These are phyloP conservation scores for Laburnicola sp. DNA, from an alignment of 2,329 filamentous ascomycete genomes.

Conservation along the genomic window DNA sequence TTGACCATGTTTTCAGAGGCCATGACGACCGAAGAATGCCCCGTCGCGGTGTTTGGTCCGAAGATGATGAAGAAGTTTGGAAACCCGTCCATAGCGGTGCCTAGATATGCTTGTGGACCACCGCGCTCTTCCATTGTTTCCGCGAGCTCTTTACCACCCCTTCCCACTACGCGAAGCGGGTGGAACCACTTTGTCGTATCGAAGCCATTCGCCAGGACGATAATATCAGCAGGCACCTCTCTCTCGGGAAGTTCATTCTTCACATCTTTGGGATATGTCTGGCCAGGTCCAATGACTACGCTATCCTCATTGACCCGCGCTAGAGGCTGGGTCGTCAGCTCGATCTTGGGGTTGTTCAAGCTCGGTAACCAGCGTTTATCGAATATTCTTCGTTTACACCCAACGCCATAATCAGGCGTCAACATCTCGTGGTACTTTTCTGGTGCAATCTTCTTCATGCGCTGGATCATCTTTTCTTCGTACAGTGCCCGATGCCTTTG, in stretches of 20 bases:
- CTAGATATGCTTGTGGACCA: conserved; percentile 65
- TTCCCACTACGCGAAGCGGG: conserved; percentile 58
- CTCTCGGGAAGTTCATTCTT: conserved; percentile 38
- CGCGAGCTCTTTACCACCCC: conserved; percentile 54
- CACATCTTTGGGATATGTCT: conserved; percentile 49
- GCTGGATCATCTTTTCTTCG: conserved; percentile 50
- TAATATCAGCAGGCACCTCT: conserved; percentile 61
- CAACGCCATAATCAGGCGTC: conserved; percentile 64
- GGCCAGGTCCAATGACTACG: conserved; percentile 57
- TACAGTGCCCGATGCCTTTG: conserved; percentile 43
- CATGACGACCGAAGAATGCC: conserved; percentile 63
- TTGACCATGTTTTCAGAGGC: conserved; percentile 65
- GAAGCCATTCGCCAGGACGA: conserved; percentile 66
- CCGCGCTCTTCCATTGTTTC: conserved; percentile 62
- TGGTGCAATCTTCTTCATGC: conserved; percentile 57
- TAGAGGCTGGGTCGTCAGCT: conserved; percentile 57
- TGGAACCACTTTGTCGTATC: conserved; percentile 59
- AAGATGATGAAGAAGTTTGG: conserved; percentile 68
- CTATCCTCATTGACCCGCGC: conserved; percentile 53
- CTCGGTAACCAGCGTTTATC: conserved; percentile 60
- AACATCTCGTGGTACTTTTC: conserved; percentile 64
- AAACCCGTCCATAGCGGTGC: conserved; percentile 61
- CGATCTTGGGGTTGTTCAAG: conserved; percentile 57
- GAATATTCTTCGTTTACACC: conserved; percentile 66
- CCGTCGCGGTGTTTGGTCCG: conserved; percentile 65